Conservation (phyloP, 2,329 filamentous ascomycete species). For the Epichloe scottii region DNA sequence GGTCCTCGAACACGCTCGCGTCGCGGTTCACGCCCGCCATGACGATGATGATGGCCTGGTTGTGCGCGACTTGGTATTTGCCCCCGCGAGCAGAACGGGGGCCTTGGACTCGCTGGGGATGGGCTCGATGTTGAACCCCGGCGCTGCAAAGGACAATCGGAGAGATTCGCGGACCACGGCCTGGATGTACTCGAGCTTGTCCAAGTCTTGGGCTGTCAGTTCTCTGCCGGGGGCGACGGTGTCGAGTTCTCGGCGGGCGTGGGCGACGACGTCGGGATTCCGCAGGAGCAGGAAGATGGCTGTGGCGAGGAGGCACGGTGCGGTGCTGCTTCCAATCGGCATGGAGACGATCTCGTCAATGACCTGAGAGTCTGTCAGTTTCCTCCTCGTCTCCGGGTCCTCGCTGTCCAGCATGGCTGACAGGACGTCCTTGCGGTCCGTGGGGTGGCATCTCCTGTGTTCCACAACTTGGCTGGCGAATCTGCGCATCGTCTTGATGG, state of each 20-base stretch:
- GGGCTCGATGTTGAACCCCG: conserved; percentile 42
- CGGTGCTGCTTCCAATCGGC: conserved; percentile 44
- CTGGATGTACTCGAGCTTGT: conserved; percentile 39
- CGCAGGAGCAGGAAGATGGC: conserved; percentile 38
- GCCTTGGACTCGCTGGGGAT: conserved; percentile 24
- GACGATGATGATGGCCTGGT: conserved; percentile 37
- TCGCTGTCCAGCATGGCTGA: conserved; percentile 44
- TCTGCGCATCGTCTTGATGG: conserved; percentile 40
- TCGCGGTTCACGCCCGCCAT: conserved; percentile 38
- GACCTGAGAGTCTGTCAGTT: conserved; percentile 45
- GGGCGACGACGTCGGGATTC: conserved; percentile 34
- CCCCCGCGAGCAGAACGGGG: conserved; percentile 35
- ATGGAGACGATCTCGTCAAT: conserved; percentile 59
- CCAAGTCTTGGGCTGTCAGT: conserved; percentile 34
- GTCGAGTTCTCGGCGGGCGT: conserved; percentile 42
- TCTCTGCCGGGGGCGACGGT: conserved; percentile 32
- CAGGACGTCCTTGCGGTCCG: conserved; percentile 46
- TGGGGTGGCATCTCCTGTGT: conserved; percentile 39
- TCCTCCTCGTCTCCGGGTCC: conserved; percentile 48
- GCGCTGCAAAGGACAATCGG: conserved; percentile 40
- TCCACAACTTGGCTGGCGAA: conserved; percentile 45
- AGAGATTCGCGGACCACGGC: conserved; percentile 42
- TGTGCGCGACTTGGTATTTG: conserved; percentile 35
- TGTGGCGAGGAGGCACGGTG: conserved; percentile 31
- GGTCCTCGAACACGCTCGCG: conserved; percentile 33